Evolutionary conservation across 2,329 filamentous ascomycete species (phyloP), one percentile per base, ranked within the genome.

Genomic region (Truncatella angustata): DNA sequence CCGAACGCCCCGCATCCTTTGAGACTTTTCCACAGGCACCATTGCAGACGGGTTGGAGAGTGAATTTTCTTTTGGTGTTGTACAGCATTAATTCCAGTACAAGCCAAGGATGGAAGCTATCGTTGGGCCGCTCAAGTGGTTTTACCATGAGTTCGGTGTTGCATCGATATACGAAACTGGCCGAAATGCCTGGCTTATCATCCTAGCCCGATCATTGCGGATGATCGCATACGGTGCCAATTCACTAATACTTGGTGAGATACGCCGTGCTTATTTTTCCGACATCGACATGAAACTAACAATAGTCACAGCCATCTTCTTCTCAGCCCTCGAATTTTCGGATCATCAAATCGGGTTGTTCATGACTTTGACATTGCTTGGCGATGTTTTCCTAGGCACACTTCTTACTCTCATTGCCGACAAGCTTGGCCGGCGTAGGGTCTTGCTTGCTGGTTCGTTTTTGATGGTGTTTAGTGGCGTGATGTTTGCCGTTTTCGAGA

Each of bases 211-310:
- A 21, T 70, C 70, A 23, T 73, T 70, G 53, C 82, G 83, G 50
- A 80, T 86, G 68, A 82, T 86, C 58, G 82, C 83, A n/a, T 86
- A 84, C 56, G 82, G 83, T 44, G 78, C 79, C 50, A 79, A 77
- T 18, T 78, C 82, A 0, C 72, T 87, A 40, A 80, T 85, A 48
- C 72, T 87, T 40, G 84, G 65, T 66, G 60, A 11, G 57, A 10
- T 20, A 37, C 7, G n/a, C 23, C 5, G 16, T 18, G 9, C 6
- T 4, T 18, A 34, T 20, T 12, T 30, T n/a, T 11, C 37, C 9
- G 14, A 14, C 28, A 2, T 20, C 18, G 12, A 45, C 18, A 1
- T 18, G 40, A 35, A n/a, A 16, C 23, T 26, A 32, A 37, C 14
- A 51, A 9, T 12, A 7, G 14, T 11, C 6, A 5, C 24, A 66